These are phyloP conservation scores for Dactylellina sp. DNA, from an alignment of 2,329 filamentous ascomycete genomes.

Conservation along the genomic window DNA sequence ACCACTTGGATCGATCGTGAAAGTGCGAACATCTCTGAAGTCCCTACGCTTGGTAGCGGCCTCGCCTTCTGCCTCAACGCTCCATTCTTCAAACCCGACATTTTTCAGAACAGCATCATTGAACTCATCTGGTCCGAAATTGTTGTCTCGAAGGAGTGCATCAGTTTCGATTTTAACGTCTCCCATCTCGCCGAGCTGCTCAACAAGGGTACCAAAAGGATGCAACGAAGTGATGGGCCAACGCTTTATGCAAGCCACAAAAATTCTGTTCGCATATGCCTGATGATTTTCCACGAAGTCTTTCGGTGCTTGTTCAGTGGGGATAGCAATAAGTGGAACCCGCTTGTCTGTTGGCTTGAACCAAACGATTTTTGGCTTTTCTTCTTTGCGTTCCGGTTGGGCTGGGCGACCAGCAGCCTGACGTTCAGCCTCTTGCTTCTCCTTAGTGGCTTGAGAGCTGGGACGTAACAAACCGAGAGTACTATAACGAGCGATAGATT, in stretches of 20 bases:
- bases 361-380: slow-evolving; percentile 99
- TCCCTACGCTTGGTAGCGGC: slow-evolving; percentile 80
- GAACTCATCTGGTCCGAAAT: slow-evolving; percentile 97
- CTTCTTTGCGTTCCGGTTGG: slow-evolving; percentile 85
- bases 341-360: slow-evolving; percentile 99
- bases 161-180: slow-evolving; percentile 98
- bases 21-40: slow-evolving; percentile 86
- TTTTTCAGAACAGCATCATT: slow-evolving; percentile 95
- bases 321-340: slow-evolving; percentile 96
- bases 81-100: slow-evolving; percentile 92
- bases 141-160: slow-evolving; percentile 96
- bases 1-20: slow-evolving; percentile 73
- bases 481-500: slow-evolving; percentile 62
- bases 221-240: slow-evolving; percentile 99
- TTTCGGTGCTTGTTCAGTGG: slow-evolving; percentile 94
- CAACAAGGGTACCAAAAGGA: slow-evolving; percentile 95
- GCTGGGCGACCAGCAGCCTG: slow-evolving; percentile 77
- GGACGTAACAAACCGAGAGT: slow-evolving; percentile 93
- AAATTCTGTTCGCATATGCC: slow-evolving; percentile 96
- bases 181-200: slow-evolving; percentile 96
- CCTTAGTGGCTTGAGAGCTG: slow-evolving; percentile 97
- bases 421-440: slow-evolving; percentile 98
- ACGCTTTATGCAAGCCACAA: slow-evolving; percentile 98
- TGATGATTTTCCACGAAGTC: slow-evolving; percentile 99
- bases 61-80: slow-evolving; percentile 84